Evolutionary conservation across 2,329 filamentous ascomycete species (phyloP).

Genomic region (Fusarium concolor): DNA sequence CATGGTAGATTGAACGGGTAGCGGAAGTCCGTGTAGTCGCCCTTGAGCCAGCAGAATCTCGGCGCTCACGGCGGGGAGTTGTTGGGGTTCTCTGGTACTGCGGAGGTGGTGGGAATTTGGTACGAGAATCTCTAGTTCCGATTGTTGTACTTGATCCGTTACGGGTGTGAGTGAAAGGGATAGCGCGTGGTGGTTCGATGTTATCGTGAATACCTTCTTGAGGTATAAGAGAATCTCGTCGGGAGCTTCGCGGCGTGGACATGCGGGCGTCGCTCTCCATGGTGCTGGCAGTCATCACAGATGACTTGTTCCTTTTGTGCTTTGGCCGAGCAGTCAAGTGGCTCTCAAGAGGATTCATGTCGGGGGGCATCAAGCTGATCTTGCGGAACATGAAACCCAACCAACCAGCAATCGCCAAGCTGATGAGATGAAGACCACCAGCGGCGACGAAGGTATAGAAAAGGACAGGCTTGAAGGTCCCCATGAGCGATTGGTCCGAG

Average conservation of each 20-base stretch:
- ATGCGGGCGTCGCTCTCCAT: slow-evolving; percentile 69
- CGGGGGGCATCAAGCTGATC: slow-evolving; percentile 84
- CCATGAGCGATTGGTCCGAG: slow-evolving; percentile 63
- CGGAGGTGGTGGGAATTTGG: slow-evolving; percentile 63
- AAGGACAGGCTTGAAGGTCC: slow-evolving; percentile 71
- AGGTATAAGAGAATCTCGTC: slow-evolving; percentile 57
- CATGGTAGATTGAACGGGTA: slow-evolving; percentile 51
- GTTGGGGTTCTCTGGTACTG: slow-evolving; percentile 64
- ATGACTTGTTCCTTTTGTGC: slow-evolving; percentile 81
- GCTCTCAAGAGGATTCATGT: slow-evolving; percentile 94
- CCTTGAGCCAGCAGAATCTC: slow-evolving; percentile 57
- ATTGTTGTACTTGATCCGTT: slow-evolving; percentile 69
- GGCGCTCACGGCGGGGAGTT: slow-evolving; percentile 58
- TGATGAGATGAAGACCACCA: slow-evolving; percentile 76
- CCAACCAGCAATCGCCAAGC: slow-evolving; percentile 78
- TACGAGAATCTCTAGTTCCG: slow-evolving; percentile 64
- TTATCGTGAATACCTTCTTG: slow-evolving; percentile 61
- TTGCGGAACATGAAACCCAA: slow-evolving; percentile 83
- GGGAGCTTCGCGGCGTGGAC: slow-evolving; percentile 58
- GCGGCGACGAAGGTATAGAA: slow-evolving; percentile 75
- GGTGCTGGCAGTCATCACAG: slow-evolving; percentile 60
- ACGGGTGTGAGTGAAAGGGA: slow-evolving; percentile 86
- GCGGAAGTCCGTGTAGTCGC: slow-evolving; percentile 62
- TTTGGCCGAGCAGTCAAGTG: slow-evolving; percentile 77
- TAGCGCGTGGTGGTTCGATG: slow-evolving; percentile 62